Percentiles rank a stretch among this genome's conserved stretches.
Evolutionary conservation across 1,284 basidiomycete species (phyloP).

Genomic region (Cryptococcus floricola): DNA sequence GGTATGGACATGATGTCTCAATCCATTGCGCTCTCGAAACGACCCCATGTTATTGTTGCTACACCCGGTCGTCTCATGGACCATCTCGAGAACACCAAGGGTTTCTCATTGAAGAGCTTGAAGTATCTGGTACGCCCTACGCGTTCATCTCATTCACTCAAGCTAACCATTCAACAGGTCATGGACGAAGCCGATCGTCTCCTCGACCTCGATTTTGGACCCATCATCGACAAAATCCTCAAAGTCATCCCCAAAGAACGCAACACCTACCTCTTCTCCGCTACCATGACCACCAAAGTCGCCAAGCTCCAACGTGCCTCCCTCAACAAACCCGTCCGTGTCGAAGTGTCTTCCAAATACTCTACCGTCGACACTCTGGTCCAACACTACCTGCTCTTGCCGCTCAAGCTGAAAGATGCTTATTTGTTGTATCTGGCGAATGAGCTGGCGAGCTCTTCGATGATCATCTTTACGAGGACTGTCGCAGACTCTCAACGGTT

Average conservation of each 20-base stretch:
- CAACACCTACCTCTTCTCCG: slow-evolving; percentile 94
- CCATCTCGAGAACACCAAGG: slow-evolving; percentile 97
- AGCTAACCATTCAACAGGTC: slow-evolving; percentile 56
- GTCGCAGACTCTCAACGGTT: slow-evolving; percentile 90
- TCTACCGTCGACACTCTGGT: slow-evolving; percentile 93
- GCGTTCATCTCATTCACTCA: not conserved
- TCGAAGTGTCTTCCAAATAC: slow-evolving; percentile 94
- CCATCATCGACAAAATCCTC: slow-evolving; percentile 94
- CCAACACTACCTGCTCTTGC: slow-evolving; percentile 95
- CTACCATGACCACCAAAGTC: slow-evolving; percentile 99
- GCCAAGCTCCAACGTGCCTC: slow-evolving; percentile 96
- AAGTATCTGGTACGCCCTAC: slow-evolving; percentile 70
- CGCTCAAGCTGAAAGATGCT: slow-evolving; percentile 87
- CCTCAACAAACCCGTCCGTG: slow-evolving; percentile 86
- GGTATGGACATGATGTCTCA: slow-evolving; percentile 94
- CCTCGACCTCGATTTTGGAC: slow-evolving; percentile 96
- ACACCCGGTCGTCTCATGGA: slow-evolving; percentile 94
- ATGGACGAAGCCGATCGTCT: slow-evolving; percentile 97
- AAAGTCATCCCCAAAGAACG: slow-evolving; percentile 93
- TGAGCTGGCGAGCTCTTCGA: slow-evolving; percentile 83
- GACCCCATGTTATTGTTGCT: slow-evolving; percentile 91
- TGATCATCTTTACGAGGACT: slow-evolving; percentile 94
- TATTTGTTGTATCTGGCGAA: slow-evolving; percentile 88
- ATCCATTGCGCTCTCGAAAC: slow-evolving; percentile 86
- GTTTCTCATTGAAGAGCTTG: slow-evolving; percentile 81